A percentile compares a stretch with the other conserved stretches of the same genome.
These are phyloP conservation scores for Neurospora sublineolata DNA, from an alignment of 495 filamentous ascomycete genomes.

Conservation along the genomic window DNA sequence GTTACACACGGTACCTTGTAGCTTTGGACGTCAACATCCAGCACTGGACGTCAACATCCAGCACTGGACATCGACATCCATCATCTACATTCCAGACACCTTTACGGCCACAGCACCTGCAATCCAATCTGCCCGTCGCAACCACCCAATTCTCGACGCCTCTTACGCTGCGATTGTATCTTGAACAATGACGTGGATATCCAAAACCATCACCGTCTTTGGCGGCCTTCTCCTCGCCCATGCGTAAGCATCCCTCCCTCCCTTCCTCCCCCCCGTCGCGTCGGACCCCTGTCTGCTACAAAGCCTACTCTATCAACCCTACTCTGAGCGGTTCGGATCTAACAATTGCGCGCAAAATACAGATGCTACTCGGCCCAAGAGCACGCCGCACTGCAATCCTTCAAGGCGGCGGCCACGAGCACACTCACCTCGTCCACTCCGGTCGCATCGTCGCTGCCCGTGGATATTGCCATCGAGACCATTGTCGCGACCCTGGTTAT, in stretches of 20 bases:
- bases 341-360: neutral
- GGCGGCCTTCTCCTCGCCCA: conserved; percentile 59
- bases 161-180: neutral
- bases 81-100: conserved; percentile 1
- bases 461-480: conserved; percentile 71
- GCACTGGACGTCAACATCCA: neutral
- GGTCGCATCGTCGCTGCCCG: conserved; percentile 41
- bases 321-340: neutral
- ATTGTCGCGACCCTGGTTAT: conserved; percentile 57
- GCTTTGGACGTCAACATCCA: neutral
- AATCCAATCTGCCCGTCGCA: neutral
- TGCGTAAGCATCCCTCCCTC: conserved; percentile 43
- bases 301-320: neutral
- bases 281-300: neutral
- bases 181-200: conserved; percentile 46
- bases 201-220: conserved; percentile 49
- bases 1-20: neutral
- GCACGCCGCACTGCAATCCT: conserved; percentile 58
- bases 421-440: conserved; percentile 29
- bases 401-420: conserved; percentile 37
- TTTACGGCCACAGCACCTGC: neutral
- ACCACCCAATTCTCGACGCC: neutral
- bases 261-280: neutral
- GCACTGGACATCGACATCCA: neutral
- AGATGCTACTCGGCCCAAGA: conserved; percentile 84